Base-by-base conservation (phyloP, 163 green algal species). In the Chlamydomonas reinhardtii region DNA sequence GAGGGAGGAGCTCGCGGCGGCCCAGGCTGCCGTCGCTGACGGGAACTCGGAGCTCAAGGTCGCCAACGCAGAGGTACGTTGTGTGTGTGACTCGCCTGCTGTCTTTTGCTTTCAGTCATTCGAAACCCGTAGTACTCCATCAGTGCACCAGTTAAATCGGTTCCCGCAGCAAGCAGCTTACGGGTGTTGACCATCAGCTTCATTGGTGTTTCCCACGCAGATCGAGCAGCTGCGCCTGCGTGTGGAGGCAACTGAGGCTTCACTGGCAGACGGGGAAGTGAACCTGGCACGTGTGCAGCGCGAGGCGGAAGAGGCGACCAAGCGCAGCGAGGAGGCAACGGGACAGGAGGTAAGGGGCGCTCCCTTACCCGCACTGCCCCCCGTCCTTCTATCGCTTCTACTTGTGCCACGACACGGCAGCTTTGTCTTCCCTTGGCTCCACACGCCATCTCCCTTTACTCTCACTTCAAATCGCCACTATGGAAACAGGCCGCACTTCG, bases 31-130 rank as follows among this genome's bases (percentile, higher is more conserved):
- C 31, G 29, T 86, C 27, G 70, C 54, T 4, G 80, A 86, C 0
- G 54, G 70, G 2, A 34, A 35, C 6, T 64, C 70, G 16, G 80
- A 86, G 56, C 69, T 80, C 25, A 86, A 86, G 80, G 52, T 66
- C 48, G 27, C 70, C 2, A 48, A 27, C 64, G 70, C 80, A 4
- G 70, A 86, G 69, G 80, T 86, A 27, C 24, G 79, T 73, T 52
- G 20, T 32, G 68, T 73, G 17, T 17, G 16, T n/a, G 68, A 9
- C 8, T 73, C 6, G 37, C n/a, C n/a, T n/a, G n/a, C n/a, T n/a
- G n/a, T n/a, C n/a, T n/a, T n/a, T n/a, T n/a, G n/a, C n/a, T n/a
- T n/a, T n/a, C n/a, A n/a, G n/a, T n/a, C n/a, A n/a, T n/a, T n/a
- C n/a, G n/a, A n/a, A n/a, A n/a, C n/a, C n/a, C n/a, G n/a, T n/a